phyloP scores from a whole-genome alignment of 768 basidiomycete genomes.

The Leccinum barrowsii region DNA sequence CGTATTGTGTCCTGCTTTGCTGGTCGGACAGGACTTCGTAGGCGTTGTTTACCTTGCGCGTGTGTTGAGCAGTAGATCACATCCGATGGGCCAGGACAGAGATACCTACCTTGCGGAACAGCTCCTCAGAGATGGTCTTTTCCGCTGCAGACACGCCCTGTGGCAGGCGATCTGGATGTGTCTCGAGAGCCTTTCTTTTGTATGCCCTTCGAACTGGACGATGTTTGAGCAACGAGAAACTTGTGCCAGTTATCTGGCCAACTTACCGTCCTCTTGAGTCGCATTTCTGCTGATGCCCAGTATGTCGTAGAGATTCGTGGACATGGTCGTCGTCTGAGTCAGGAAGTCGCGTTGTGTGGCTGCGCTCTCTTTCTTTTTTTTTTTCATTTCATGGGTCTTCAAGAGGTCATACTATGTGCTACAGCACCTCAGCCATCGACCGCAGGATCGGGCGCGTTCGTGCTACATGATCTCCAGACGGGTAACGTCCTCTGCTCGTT shows the following conservation, averaged over 20 bases:
- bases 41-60: slow-evolving; percentile 63
- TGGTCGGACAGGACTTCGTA: slow-evolving; percentile 71
- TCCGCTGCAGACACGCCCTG: slow-evolving; percentile 52
- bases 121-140: slow-evolving; percentile 59
- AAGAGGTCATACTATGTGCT: slow-evolving; percentile 66
- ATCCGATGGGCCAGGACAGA: neutral
- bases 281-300: slow-evolving; percentile 55
- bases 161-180: slow-evolving; percentile 72
- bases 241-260: neutral
- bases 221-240: slow-evolving; percentile 3
- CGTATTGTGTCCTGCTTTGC: slow-evolving; percentile 62
- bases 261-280: slow-evolving; percentile 60
- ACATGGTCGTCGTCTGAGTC: slow-evolving; percentile 34
- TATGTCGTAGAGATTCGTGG: slow-evolving; percentile 60
- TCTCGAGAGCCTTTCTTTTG: slow-evolving; percentile 64
- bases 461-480: slow-evolving; percentile 80
- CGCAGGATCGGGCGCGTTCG: slow-evolving; percentile 58
- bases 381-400: slow-evolving; percentile 44
- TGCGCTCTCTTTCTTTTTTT: neutral
- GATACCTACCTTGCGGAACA: slow-evolving; percentile 39
- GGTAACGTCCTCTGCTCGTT: slow-evolving; percentile 77
- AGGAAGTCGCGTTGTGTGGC: slow-evolving; percentile 13
- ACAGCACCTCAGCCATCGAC: slow-evolving; percentile 43
- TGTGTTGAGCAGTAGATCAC: neutral
- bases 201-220: slow-evolving; percentile 73